Conservation (phyloP, 768 basidiomycete species). For the Kwoniella europaea region DNA sequence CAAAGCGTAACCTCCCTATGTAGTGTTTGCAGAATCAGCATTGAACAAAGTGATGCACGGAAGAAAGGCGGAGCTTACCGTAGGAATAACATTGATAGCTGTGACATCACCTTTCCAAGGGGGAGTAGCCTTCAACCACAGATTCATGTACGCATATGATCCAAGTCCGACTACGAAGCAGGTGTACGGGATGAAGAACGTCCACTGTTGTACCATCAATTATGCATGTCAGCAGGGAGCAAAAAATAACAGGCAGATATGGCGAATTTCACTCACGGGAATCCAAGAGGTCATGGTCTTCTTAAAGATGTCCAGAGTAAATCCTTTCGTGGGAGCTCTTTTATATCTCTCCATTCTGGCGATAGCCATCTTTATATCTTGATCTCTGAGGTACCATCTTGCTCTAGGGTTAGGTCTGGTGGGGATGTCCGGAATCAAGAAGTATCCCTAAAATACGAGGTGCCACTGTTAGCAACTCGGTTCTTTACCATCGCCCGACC, state of each 20-base stretch:
- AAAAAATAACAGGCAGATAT: neutral
- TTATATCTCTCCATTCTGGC: slow-evolving; percentile 18
- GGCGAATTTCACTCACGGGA: slow-evolving; percentile 14
- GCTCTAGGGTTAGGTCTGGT: slow-evolving; percentile 22
- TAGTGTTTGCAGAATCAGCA: neutral
- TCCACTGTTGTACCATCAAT: slow-evolving; percentile 12
- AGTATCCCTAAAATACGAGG: slow-evolving; percentile 21
- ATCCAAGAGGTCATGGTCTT: slow-evolving; percentile 30
- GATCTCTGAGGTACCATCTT: slow-evolving; percentile 27
- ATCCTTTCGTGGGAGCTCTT: slow-evolving; percentile 26
- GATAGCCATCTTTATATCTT: slow-evolving; percentile 30
- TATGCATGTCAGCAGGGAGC: neutral
- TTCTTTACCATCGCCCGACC: neutral
- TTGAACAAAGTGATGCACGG: neutral
- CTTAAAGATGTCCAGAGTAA: slow-evolving; percentile 35
- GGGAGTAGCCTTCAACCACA: slow-evolving; percentile 33
- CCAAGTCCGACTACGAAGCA: slow-evolving; percentile 31
- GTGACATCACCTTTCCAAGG: slow-evolving; percentile 23
- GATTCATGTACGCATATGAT: slow-evolving; percentile 37
- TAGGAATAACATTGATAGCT: slow-evolving; percentile 39
- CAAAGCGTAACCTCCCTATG: slow-evolving; percentile 32
- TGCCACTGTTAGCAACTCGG: neutral
- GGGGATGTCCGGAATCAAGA: slow-evolving; percentile 36
- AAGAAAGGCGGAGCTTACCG: slow-evolving; percentile 9
- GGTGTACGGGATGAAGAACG: slow-evolving; percentile 34